Conservation (phyloP, 371 early-diverging fungal species). For the Mortierella sp. region DNA sequence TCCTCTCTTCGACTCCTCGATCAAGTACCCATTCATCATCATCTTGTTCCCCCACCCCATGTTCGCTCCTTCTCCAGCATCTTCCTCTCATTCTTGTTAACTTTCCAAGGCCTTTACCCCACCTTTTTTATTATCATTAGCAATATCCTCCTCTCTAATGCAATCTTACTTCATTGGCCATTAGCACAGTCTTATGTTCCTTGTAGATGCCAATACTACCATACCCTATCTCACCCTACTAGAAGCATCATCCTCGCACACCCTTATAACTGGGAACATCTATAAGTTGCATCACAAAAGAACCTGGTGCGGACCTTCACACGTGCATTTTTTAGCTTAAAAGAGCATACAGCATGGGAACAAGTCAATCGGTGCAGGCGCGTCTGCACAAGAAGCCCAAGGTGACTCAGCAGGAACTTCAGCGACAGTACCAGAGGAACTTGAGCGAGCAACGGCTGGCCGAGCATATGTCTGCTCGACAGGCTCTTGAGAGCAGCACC, state of each 20-base stretch:
- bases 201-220: too few species aligned
- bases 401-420: constrained; percentile 48
- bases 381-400: constrained; percentile 46
- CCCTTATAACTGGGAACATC: too few species aligned
- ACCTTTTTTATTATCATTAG: too few species aligned
- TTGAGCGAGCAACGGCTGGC: constrained; percentile 44
- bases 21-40: neutral
- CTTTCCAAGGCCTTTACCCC: constrained; percentile 1
- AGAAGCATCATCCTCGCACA: too few species aligned
- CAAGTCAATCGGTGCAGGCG: constrained; percentile 35
- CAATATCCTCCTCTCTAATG: too few species aligned
- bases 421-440: constrained; percentile 49
- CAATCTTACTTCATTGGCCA: too few species aligned
- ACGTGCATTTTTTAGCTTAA: neutral
- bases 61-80: neutral
- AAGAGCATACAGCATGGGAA: constrained; percentile 25
- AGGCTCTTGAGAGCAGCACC: constrained; percentile 39
- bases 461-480: constrained; percentile 34
- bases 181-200: too few species aligned
- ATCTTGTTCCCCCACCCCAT: neutral
- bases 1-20: constrained; percentile 5
- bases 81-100: neutral
- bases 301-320: neutral
- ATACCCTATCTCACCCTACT: too few species aligned
- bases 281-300: too few species aligned